Conservation (phyloP, 495 filamentous ascomycete genomes). For the Beverwykella pulmonaria region DNA sequence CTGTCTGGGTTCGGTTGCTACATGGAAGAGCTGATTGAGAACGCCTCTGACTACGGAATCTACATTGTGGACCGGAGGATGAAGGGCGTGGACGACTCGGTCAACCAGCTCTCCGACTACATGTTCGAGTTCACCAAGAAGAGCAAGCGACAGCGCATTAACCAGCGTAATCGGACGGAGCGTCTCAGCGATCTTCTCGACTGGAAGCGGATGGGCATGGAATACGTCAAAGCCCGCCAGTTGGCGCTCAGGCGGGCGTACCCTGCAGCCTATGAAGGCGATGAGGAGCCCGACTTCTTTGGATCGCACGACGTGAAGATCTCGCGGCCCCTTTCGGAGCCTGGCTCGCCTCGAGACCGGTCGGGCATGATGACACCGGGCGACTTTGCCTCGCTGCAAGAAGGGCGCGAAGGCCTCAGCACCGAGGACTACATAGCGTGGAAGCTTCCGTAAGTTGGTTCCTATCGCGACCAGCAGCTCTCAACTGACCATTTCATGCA, state of each 20-base stretch:
- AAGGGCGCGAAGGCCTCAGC: slow-evolving; percentile 87
- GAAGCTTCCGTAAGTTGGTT: slow-evolving; percentile 85
- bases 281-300: slow-evolving; percentile 76
- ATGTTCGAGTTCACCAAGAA: slow-evolving; percentile 97
- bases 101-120: slow-evolving; percentile 87
- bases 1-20: slow-evolving; percentile 98
- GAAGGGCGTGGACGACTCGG: slow-evolving; percentile 96
- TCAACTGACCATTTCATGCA: slow-evolving; percentile 13
- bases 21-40: slow-evolving; percentile 99
- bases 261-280: slow-evolving; percentile 75
- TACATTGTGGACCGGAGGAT: slow-evolving; percentile 95
- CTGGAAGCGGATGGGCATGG: slow-evolving; percentile 99
- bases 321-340: slow-evolving; percentile 87
- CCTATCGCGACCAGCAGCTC: neutral
- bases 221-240: slow-evolving; percentile 97
- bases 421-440: slow-evolving; percentile 98
- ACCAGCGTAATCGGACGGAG: slow-evolving; percentile 97
- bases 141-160: slow-evolving; percentile 93
- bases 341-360: slow-evolving; percentile 86
- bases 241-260: slow-evolving; percentile 90
- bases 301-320: slow-evolving; percentile 90
- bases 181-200: slow-evolving; percentile 91
- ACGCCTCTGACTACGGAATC: slow-evolving; percentile 95
- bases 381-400: slow-evolving; percentile 94
- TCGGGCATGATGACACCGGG: slow-evolving; percentile 99